Base-by-base conservation (phyloP, 805 yeast genomes). In the Saccharomycodes ludwigii region DNA sequence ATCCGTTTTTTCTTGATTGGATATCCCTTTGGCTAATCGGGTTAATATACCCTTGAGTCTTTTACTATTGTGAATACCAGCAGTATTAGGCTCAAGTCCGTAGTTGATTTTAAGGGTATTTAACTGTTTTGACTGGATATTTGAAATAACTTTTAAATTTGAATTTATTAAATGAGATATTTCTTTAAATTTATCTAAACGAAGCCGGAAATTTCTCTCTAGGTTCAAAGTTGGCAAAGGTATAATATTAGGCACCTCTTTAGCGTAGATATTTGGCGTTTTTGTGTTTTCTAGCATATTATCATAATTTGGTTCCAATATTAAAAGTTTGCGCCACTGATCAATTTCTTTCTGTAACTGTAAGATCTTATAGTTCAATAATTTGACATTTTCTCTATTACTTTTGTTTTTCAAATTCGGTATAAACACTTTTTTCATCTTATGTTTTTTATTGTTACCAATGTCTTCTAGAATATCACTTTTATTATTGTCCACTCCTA, bases 371-470 rank as follows among this genome's bases (percentile, higher is more conserved):
- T 36, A 41, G 13, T 41, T 30, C 24, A 54, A 30, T 4, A 40
- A 29, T 15, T 37, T 38, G 18, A 52, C 26, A 29, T 47, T 48
- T 20, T 41, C 47, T 24, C 43, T 43, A 36, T 52, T 52, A 28
- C 47, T 46, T 4, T 46, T 39, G 33, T 52, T 52, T 30, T 50
- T 53, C 18, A 46, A 40, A 34, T 54, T 54, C n/a, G 54, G 55
- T 27, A 50, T 31, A 21, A 16, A 25, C 21, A 14, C 27, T 24
- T 31, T 19, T 14, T 29, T 23, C 28, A 22, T 31, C 25, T 28
- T 17, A 21, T 14, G 13, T 13, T 18, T 21, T 18, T 25, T 22
- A n/a, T 14, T 17, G 6, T 17, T 20, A 2, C 30, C 16, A 7
- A n/a, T 13, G 18, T 37, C 27, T 6, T 14, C 15, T 3, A 25